Conservation (phyloP, 2,329 filamentous ascomycete genomes). For the Cadophora sp. region DNA sequence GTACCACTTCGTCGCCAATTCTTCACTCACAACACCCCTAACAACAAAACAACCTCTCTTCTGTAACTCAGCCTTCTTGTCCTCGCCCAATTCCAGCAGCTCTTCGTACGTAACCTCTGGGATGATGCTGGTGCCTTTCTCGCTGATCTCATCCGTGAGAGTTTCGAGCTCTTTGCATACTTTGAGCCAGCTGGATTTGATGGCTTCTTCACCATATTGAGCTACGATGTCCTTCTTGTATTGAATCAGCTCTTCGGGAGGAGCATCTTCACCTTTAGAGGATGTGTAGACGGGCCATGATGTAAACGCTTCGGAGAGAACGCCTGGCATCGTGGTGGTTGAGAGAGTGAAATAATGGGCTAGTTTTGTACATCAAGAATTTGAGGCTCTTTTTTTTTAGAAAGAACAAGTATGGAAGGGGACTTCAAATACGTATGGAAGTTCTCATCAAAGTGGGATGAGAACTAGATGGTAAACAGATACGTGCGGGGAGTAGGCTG, state of each 20-base stretch:
- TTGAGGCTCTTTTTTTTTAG: not conserved
- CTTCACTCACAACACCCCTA: slow-evolving; percentile 35
- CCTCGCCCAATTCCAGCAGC: slow-evolving; percentile 33
- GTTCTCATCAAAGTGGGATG: not conserved
- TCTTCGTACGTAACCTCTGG: slow-evolving; percentile 44
- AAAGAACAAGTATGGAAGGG: not conserved
- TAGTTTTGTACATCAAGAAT: not conserved
- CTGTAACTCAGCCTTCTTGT: slow-evolving; percentile 41
- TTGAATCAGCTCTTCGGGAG: slow-evolving; percentile 22
- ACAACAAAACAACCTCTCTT: slow-evolving; percentile 41
- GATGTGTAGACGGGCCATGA: slow-evolving; percentile 39
- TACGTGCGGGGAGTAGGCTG: not conserved
- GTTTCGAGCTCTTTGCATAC: slow-evolving; percentile 47
- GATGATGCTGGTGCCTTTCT: slow-evolving; percentile 45
- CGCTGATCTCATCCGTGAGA: slow-evolving; percentile 47
- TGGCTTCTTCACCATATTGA: slow-evolving; percentile 46
- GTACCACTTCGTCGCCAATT: slow-evolving; percentile 40
- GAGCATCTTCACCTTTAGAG: slow-evolving; percentile 35
- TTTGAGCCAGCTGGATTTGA: slow-evolving; percentile 48
- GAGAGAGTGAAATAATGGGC: not conserved
- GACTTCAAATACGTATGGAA: not conserved
- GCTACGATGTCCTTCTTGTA: slow-evolving; percentile 47
- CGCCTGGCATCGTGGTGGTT: slow-evolving; percentile 9
- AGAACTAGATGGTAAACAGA: not conserved
- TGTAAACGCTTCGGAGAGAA: slow-evolving; percentile 34